These are phyloP conservation scores for Saccharomycopsis capsularis DNA, from an alignment of 805 yeast species.

Conservation along the genomic window DNA sequence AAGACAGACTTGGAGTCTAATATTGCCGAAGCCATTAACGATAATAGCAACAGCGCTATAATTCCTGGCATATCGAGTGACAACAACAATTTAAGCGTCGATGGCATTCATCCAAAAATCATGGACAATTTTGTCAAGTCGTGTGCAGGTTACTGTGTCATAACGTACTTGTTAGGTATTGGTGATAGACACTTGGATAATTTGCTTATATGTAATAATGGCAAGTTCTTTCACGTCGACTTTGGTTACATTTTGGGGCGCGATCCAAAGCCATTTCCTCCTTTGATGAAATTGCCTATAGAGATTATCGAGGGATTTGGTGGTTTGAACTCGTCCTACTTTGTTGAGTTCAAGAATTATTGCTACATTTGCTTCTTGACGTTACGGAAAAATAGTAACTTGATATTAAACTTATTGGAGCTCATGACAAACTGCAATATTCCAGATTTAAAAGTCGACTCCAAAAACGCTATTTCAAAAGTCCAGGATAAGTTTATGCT, in stretches of 20 bases:
- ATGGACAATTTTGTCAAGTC: conserved; percentile 94
- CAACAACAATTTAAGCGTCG: background rate
- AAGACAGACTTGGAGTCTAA: conserved; percentile 2
- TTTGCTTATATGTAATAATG: conserved; percentile 70
- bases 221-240: conserved; percentile 95
- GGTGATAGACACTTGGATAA: conserved; percentile 97
- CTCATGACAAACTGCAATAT: conserved; percentile 90
- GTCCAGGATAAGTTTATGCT: conserved; percentile 91
- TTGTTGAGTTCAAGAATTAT: conserved; percentile 79
- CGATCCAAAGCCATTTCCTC: conserved; percentile 98
- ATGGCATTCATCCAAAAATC: conserved; percentile 47
- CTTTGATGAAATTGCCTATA: conserved; percentile 93
- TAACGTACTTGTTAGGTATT: conserved; percentile 88
- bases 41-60: background rate
- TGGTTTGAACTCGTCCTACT: conserved; percentile 79
- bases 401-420: conserved; percentile 85
- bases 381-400: conserved; percentile 78
- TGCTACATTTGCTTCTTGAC: conserved; percentile 94
- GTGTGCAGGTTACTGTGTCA: conserved; percentile 96
- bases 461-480: conserved; percentile 78
- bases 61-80: background rate
- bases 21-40: conserved; percentile 13
- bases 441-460: conserved; percentile 82
- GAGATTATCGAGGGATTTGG: conserved; percentile 98
- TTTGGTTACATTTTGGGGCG: conserved; percentile 94